Evolutionary conservation across 306 rosid species (phyloP), one percentile per base, ranked within the genome.

Genomic region (Prunus mira): DNA sequence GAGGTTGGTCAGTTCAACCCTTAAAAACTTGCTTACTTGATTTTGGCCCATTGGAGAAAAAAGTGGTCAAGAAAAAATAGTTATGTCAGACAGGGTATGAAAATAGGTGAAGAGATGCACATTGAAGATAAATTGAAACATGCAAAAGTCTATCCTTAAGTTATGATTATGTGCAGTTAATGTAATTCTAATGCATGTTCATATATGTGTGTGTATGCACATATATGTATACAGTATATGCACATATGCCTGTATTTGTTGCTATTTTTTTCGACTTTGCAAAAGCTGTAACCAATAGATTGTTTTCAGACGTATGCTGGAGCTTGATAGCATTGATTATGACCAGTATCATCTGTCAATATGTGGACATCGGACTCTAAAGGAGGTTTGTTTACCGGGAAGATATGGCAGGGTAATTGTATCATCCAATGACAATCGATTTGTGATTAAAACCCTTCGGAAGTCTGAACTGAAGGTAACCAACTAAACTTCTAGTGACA

Each of bases 401-500:
- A 81, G 76, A 76, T 27, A 47, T 79, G 84, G 88, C 54, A 79
- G n/a, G 24, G 50, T 72, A 67, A 20, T 75, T 56, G 41, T 73
- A 65, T 74, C 79, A 45, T 49, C 79, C 65, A 65, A 65, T 13
- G 79, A 83, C 54, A 54, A 79, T 34, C 67, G 82, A 45, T 81
- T 86, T 61, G 71, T 65, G 47, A 45, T 86, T 12, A 76, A 81
- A 72, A 57, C 77, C 43, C 45, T 86, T 57, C 63, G 75, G 72
- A 83, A 79, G 76, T 82, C 79, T 32, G 84, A 86, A 61, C 27
- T 67, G 63, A 79, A 79, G 90, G 90, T 84, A 83, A 67, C 28
- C 12, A 22, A 11, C 32, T 55, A 74, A 15, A 22, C 50, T 3
- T 70, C 49, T 9, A 2, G 20, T 71, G 38, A n/a, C 24, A 72